A percentile compares a stretch with the other conserved stretches of the same genome.
Evolutionary conservation across 768 basidiomycete genomes (phyloP).

Genomic region (Arthromyces matolae): DNA sequence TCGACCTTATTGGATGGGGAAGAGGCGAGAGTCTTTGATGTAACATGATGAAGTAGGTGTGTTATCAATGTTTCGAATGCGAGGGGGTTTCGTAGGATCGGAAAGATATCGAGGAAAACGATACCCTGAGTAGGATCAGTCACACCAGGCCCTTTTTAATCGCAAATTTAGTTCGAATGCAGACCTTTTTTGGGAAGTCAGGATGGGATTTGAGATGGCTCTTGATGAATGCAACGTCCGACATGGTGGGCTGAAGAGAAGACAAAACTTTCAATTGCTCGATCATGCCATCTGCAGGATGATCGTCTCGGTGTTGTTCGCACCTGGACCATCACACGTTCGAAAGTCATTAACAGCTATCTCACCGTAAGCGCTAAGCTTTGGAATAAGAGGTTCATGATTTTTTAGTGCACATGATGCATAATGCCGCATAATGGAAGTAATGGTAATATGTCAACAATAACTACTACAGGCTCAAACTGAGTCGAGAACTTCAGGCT

Average conservation of each 20-base stretch:
- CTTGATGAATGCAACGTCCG: slow-evolving; percentile 67
- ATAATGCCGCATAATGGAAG: slow-evolving; percentile 25
- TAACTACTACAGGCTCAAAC: slow-evolving; percentile 59
- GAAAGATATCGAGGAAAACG: slow-evolving; percentile 92
- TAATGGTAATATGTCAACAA: slow-evolving; percentile 30
- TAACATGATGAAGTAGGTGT: slow-evolving; percentile 81
- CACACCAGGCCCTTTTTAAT: neutral
- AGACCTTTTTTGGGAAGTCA: slow-evolving; percentile 90
- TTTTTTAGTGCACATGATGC: slow-evolving; percentile 13
- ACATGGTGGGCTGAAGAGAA: slow-evolving; percentile 44
- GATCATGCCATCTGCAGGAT: no score
- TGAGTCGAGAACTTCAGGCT: slow-evolving; percentile 89
- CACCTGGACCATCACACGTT: no score
- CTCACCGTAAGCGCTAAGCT: no score
- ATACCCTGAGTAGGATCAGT: slow-evolving; percentile 59
- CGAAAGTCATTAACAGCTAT: no score
- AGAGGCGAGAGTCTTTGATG: slow-evolving; percentile 66
- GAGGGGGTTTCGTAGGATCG: slow-evolving; percentile 80
- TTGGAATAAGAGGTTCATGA: no score
- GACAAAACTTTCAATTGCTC: slow-evolving; percentile 6
- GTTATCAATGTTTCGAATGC: slow-evolving; percentile 90
- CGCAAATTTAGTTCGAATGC: neutral
- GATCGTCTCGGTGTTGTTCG: no score
- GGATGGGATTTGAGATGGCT: slow-evolving; percentile 56
- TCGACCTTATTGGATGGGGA: slow-evolving; percentile 71